phyloP scores from a whole-genome alignment of 345 rosid genomes.

The Corymbia maculata region DNA sequence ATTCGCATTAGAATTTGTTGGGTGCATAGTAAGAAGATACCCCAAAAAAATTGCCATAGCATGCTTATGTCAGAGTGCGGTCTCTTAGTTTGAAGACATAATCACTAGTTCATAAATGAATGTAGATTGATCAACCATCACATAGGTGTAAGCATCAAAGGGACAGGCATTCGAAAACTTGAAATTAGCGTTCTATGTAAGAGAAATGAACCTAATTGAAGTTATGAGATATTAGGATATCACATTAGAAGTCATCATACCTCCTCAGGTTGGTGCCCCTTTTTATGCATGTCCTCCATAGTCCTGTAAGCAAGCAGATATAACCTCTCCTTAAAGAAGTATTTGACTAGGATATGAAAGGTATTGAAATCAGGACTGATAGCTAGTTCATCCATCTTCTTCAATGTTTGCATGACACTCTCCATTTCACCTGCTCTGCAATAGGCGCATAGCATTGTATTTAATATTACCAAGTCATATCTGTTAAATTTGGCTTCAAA shows the following conservation, averaged over 20 bases:
- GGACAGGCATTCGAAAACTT: not conserved
- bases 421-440: slow-evolving; percentile 91
- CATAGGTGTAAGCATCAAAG: not conserved
- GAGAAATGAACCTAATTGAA: not conserved
- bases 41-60: not conserved
- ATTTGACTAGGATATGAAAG: slow-evolving; percentile 70
- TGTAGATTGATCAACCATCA: not conserved
- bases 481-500: slow-evolving; percentile 57
- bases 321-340: slow-evolving; percentile 70
- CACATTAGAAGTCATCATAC: slow-evolving; percentile 19
- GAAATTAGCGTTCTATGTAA: not conserved
- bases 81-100: not conserved
- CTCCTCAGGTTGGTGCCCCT: slow-evolving; percentile 83
- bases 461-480: slow-evolving; percentile 75
- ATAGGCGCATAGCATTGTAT: slow-evolving; percentile 83
- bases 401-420: slow-evolving; percentile 72
- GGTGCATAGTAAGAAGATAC: not conserved
- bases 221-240: not conserved
- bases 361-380: slow-evolving; percentile 70
- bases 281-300: slow-evolving; percentile 66
- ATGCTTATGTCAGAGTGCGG: not conserved
- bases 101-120: not conserved
- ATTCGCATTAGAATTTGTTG: not conserved
- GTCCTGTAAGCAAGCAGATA: slow-evolving; percentile 80
- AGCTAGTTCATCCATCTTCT: slow-evolving; percentile 75